Conservation (phyloP, 2,329 filamentous ascomycete species). For the Albophoma yamanashiensis region DNA sequence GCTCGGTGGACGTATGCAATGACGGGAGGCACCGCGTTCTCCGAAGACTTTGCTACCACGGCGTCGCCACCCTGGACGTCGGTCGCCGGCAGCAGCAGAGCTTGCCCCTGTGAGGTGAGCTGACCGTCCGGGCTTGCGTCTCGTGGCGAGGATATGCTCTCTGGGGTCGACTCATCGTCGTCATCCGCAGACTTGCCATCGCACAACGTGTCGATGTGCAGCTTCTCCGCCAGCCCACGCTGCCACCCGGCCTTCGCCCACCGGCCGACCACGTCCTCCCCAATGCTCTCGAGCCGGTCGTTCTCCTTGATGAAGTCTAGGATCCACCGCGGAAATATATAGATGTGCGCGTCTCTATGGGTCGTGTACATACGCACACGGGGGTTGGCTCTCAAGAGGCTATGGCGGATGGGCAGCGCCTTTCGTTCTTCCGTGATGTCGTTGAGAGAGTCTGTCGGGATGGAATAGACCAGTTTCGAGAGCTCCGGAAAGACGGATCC, state of each 20-base stretch:
- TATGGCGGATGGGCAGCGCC: slow-evolving; percentile 62
- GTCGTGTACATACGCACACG: slow-evolving; percentile 71
- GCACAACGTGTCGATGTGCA: slow-evolving; percentile 57
- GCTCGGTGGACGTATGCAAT: slow-evolving; percentile 72
- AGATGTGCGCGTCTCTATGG: slow-evolving; percentile 86
- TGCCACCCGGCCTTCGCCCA: slow-evolving; percentile 96
- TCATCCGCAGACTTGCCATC: slow-evolving; percentile 25
- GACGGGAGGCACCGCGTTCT: slow-evolving; percentile 52
- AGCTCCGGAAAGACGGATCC: slow-evolving; percentile 57
- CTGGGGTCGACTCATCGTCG: slow-evolving; percentile 22
- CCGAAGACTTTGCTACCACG: background rate
- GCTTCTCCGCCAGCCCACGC: slow-evolving; percentile 64
- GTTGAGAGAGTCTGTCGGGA: slow-evolving; percentile 81
- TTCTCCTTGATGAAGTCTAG: slow-evolving; percentile 74
- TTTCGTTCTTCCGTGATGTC: slow-evolving; percentile 71
- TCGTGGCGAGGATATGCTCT: slow-evolving; percentile 15
- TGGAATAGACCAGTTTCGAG: slow-evolving; percentile 73
- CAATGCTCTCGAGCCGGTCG: slow-evolving; percentile 74
- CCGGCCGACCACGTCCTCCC: slow-evolving; percentile 87
- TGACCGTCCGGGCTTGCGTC: slow-evolving; percentile 11
- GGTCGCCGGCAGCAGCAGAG: background rate
- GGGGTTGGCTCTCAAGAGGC: slow-evolving; percentile 63
- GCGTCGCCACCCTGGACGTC: background rate
- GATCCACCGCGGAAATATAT: slow-evolving; percentile 87
- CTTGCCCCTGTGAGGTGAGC: background rate